A percentile compares a stretch with the other conserved stretches of the same genome.
Evolutionary conservation across 1,139 yeast genomes (phyloP).

Genomic region (Pichia sp.): DNA sequence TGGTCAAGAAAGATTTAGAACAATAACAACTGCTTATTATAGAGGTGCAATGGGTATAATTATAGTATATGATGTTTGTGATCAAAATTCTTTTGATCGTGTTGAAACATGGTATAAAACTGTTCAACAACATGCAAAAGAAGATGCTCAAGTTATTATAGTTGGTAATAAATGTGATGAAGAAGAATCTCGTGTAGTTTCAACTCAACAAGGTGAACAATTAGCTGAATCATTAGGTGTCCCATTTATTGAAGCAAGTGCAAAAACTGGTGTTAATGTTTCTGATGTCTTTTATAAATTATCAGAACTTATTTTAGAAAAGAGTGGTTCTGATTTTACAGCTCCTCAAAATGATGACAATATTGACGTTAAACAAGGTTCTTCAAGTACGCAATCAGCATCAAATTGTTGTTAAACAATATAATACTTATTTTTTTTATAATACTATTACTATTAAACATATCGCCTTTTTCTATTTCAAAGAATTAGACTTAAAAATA

Average conservation of each 20-base stretch:
- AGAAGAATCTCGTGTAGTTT: slow-evolving; percentile 66
- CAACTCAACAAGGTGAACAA: slow-evolving; percentile 82
- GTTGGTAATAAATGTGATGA: slow-evolving; percentile 96
- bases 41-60: slow-evolving; percentile 99
- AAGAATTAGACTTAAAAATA: too few relatives aligned
- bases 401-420: slow-evolving; percentile 24
- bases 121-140: slow-evolving; percentile 93
- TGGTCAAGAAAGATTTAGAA: slow-evolving; percentile 96
- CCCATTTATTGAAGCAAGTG: slow-evolving; percentile 92
- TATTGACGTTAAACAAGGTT: slow-evolving; percentile 40
- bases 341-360: slow-evolving; percentile 22
- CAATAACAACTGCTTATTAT: slow-evolving; percentile 96
- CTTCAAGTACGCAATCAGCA: slow-evolving; percentile 15
- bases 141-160: slow-evolving; percentile 86
- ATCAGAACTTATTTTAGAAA: slow-evolving; percentile 83
- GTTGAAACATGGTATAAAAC: slow-evolving; percentile 90
- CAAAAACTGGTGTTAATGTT: slow-evolving; percentile 88
- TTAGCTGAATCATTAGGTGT: slow-evolving; percentile 83
- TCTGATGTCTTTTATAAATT: slow-evolving; percentile 86
- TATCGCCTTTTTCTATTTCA: not conserved
- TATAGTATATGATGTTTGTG: slow-evolving; percentile 92
- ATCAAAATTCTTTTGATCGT: slow-evolving; percentile 83
- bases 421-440: not conserved
- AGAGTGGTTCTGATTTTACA: slow-evolving; percentile 44
- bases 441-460: not conserved